These are phyloP conservation scores for Xylaria scruposa DNA, from an alignment of 495 filamentous ascomycete genomes.

Conservation along the genomic window DNA sequence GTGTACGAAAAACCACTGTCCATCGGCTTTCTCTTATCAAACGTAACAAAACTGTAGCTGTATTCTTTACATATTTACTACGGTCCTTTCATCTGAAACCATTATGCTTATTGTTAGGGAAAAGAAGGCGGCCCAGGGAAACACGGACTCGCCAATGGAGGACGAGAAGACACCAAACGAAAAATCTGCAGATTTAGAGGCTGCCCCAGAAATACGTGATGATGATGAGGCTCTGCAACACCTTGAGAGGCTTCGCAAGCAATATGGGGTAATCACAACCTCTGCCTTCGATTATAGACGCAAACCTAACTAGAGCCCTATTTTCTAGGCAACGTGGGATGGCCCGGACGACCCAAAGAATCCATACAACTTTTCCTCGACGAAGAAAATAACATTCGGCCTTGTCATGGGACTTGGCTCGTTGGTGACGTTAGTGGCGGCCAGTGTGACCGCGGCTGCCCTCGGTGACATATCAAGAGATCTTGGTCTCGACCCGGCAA, in stretches of 20 bases:
- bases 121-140: not conserved
- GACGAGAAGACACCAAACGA: not conserved
- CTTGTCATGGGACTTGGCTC: constrained; percentile 52
- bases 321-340: constrained; percentile 55
- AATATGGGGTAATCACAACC: not conserved
- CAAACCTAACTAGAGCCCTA: not conserved
- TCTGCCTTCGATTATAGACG: not conserved
- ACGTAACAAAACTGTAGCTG: not conserved
- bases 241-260: constrained; percentile 3
- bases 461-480: constrained; percentile 46
- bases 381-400: constrained; percentile 64
- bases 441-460: constrained; percentile 48
- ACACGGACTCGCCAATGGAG: not conserved
- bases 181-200: not conserved
- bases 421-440: constrained; percentile 42
- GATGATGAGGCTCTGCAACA: not conserved
- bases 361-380: constrained; percentile 63
- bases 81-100: not conserved
- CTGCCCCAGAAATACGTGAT: not conserved
- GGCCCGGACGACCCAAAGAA: constrained; percentile 63
- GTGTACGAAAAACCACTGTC: not conserved
- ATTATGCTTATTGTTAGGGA: not conserved
- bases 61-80: not conserved
- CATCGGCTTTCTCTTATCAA: not conserved
- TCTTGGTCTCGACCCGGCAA: constrained; percentile 30